Percentiles rank a stretch among this genome's conserved stretches.
Evolutionary conservation across 441 rosid species (phyloP).

Genomic region (Eugenia klotzschiana): DNA sequence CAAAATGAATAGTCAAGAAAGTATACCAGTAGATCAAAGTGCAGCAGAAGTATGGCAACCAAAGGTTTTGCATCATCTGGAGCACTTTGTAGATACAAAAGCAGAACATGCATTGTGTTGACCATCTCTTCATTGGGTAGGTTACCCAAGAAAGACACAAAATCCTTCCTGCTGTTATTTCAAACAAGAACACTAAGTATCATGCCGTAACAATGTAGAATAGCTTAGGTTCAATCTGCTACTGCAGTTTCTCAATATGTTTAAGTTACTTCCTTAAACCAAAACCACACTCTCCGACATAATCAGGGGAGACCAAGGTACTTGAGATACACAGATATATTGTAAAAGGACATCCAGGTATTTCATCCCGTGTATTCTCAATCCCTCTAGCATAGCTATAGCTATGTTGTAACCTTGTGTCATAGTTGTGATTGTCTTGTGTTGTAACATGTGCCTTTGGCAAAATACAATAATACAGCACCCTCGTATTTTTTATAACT

Average conservation of each 20-base stretch:
- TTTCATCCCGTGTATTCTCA: background rate
- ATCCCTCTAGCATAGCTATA: background rate
- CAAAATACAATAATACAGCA: background rate
- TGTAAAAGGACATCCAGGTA: background rate
- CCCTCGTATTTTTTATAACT: background rate
- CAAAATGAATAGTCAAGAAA: background rate
- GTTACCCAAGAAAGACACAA: slow-evolving; percentile 14
- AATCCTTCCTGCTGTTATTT: slow-evolving; percentile 27
- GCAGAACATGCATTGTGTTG: slow-evolving; percentile 25
- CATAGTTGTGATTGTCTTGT: background rate
- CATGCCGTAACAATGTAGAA: background rate
- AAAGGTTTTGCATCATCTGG: slow-evolving; percentile 23
- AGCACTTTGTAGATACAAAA: slow-evolving; percentile 29
- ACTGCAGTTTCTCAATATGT: background rate
- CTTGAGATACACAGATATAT: background rate
- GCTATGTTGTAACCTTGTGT: background rate
- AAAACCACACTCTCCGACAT: background rate
- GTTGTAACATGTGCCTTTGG: background rate
- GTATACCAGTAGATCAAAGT: slow-evolving; percentile 36
- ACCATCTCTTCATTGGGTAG: slow-evolving; percentile 23
- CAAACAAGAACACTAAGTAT: background rate
- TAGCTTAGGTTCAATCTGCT: background rate
- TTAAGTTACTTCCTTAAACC: background rate
- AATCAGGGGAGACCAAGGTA: background rate
- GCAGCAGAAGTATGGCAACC: slow-evolving; percentile 34